These are phyloP conservation scores for Acrocalymma vagum DNA, from an alignment of 2,329 filamentous ascomycete genomes.

Conservation along the genomic window DNA sequence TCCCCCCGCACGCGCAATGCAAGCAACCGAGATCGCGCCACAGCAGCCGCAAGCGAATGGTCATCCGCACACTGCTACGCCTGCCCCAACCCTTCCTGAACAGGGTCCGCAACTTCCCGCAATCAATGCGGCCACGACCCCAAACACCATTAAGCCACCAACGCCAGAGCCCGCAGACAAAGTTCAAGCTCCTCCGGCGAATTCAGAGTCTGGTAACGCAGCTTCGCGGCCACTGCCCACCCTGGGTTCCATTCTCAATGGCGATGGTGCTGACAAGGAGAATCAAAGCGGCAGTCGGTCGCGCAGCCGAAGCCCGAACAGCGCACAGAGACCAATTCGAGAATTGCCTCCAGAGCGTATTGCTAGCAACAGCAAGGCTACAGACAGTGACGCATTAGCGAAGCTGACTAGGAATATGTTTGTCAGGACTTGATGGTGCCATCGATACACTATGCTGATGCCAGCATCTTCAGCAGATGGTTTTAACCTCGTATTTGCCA, in stretches of 20 bases:
- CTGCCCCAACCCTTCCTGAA: constrained; percentile 33
- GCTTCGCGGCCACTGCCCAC: constrained; percentile 57
- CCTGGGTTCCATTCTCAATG: constrained; percentile 43
- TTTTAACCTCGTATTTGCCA: no score
- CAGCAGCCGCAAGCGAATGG: constrained; percentile 52
- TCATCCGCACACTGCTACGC: constrained; percentile 26
- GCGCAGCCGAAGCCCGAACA: constrained; percentile 52
- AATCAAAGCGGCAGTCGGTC: constrained; percentile 47
- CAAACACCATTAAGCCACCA: constrained; percentile 36
- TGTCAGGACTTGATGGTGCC: constrained; percentile 31
- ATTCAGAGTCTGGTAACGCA: constrained; percentile 30
- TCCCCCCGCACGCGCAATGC: constrained; percentile 50
- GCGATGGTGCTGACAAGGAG: constrained; percentile 34
- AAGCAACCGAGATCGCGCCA: constrained; percentile 49
- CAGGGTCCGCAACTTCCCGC: constrained; percentile 47
- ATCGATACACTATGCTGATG: no score
- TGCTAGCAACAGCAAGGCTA: constrained; percentile 40
- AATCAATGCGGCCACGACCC: constrained; percentile 34
- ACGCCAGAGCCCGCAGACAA: constrained; percentile 46
- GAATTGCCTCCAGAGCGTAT: constrained; percentile 42
- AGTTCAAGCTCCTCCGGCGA: constrained; percentile 54
- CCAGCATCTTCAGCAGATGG: no score
- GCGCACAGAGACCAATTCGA: constrained; percentile 34
- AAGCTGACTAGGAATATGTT: constrained; percentile 45
- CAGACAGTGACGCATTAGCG: constrained; percentile 40